Conservation (phyloP, 106 monocot species). For the Amphibolis antarctica region DNA sequence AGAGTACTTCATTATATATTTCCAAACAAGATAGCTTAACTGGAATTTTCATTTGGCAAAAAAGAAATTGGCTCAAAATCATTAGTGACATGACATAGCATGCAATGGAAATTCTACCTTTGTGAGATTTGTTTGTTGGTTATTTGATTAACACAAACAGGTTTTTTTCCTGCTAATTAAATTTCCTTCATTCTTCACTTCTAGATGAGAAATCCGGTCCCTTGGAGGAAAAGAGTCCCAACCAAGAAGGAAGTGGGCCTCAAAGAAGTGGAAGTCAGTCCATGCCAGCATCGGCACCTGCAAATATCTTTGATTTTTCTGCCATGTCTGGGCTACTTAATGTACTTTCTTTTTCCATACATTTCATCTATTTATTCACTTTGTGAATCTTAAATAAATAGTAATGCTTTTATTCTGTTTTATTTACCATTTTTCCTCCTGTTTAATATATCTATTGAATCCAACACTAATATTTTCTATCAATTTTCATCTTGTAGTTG, state of each 20-base stretch:
- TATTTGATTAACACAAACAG: neutral
- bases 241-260: neutral
- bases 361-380: neutral
- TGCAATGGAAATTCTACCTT: neutral
- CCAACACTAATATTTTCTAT: no score
- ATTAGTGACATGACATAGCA: neutral
- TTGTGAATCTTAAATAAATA: neutral
- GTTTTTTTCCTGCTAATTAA: neutral
- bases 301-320: slow-evolving; percentile 26
- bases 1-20: no score
- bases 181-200: neutral
- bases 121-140: neutral
- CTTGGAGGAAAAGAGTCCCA: neutral
- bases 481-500: no score
- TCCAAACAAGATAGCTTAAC: no score
- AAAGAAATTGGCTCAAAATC: no score
- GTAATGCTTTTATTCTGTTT: no score
- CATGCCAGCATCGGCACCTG: slow-evolving; percentile 4
- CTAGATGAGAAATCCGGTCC: slow-evolving; percentile 1
- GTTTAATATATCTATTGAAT: no score
- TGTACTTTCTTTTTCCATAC: slow-evolving; percentile 20
- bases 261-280: neutral
- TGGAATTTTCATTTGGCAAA: no score
- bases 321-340: slow-evolving; percentile 31
- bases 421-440: no score